phyloP scores from a whole-genome alignment of 805 yeast genomes.

The Komagataella pseudopastoris region DNA sequence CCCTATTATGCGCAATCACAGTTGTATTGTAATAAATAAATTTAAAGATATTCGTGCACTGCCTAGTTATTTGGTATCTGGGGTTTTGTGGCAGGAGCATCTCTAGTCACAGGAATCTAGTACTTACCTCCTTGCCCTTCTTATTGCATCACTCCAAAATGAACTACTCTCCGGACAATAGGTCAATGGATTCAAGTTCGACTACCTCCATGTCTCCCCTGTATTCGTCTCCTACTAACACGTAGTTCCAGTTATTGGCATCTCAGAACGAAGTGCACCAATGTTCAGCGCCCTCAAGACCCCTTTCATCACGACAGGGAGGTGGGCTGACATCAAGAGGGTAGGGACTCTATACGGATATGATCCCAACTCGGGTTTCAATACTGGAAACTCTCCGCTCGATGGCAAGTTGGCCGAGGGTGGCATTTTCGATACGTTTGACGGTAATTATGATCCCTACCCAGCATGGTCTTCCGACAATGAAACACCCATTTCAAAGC shows the following conservation, averaged over 20 bases:
- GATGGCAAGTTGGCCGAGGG: constrained; percentile 18
- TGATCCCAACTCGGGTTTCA: constrained; percentile 12
- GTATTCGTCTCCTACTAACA: not conserved
- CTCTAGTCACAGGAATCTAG: not conserved
- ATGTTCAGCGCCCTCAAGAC: constrained; percentile 29
- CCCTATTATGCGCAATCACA: not conserved
- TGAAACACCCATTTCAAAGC: constrained; percentile 32
- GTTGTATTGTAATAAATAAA: not conserved
- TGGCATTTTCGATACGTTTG: constrained; percentile 27
- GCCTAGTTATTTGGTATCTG: not conserved
- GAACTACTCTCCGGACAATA: not conserved
- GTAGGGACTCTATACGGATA: constrained; percentile 19
- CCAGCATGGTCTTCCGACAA: constrained; percentile 34
- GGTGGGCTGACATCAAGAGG: constrained; percentile 27
- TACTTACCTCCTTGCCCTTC: not conserved
- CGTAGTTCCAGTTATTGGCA: not conserved
- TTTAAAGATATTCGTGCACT: not conserved
- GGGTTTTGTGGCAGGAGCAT: not conserved
- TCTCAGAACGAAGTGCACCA: not conserved
- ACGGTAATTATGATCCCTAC: constrained; percentile 32
- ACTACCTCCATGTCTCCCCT: not conserved
- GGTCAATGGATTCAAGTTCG: not conserved
- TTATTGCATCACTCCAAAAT: not conserved
- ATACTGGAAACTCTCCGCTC: not conserved
- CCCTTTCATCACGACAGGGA: constrained; percentile 25